Conservation (phyloP, 352 stramenopile genomes). For the Phytophthora colocasiae region DNA sequence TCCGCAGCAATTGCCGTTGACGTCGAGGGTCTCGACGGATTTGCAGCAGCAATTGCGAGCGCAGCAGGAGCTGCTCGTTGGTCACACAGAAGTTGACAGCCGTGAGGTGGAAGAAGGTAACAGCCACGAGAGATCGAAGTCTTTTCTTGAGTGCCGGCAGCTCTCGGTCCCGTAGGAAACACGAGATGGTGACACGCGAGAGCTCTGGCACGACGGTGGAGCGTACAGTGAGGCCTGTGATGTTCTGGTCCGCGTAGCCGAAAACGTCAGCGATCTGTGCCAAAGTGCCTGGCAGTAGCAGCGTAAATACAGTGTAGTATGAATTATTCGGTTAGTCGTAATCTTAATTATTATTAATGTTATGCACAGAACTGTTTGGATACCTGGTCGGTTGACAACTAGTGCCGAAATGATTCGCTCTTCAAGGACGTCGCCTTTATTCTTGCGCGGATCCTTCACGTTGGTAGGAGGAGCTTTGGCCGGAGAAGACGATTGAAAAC, state of each 20-base stretch:
- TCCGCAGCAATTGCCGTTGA: constrained; percentile 38
- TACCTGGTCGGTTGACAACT: constrained; percentile 72
- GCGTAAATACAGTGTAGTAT: neutral
- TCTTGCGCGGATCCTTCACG: neutral
- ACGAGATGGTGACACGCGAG: constrained; percentile 80
- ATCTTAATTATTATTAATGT: neutral
- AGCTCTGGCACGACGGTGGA: constrained; percentile 78
- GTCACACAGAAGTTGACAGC: constrained; percentile 66
- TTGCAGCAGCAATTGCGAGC: constrained; percentile 66
- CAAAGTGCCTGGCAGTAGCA: constrained; percentile 46
- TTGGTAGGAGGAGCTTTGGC: neutral
- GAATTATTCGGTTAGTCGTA: neutral
- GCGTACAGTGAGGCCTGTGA: constrained; percentile 74
- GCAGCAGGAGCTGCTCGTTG: constrained; percentile 70
- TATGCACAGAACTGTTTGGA: neutral
- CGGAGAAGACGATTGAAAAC: constrained; percentile 4
- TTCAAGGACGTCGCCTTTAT: constrained; percentile 27
- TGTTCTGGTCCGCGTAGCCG: constrained; percentile 75
- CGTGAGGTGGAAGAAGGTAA: constrained; percentile 86
- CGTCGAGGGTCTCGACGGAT: constrained; percentile 34
- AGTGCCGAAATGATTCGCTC: constrained; percentile 82
- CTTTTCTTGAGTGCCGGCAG: constrained; percentile 63
- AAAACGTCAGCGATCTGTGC: constrained; percentile 79
- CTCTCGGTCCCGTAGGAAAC: constrained; percentile 58
- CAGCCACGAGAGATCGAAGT: constrained; percentile 63